These are phyloP conservation scores for Danielia oregonensis DNA, from an alignment of 805 yeast species.

Conservation along the genomic window DNA sequence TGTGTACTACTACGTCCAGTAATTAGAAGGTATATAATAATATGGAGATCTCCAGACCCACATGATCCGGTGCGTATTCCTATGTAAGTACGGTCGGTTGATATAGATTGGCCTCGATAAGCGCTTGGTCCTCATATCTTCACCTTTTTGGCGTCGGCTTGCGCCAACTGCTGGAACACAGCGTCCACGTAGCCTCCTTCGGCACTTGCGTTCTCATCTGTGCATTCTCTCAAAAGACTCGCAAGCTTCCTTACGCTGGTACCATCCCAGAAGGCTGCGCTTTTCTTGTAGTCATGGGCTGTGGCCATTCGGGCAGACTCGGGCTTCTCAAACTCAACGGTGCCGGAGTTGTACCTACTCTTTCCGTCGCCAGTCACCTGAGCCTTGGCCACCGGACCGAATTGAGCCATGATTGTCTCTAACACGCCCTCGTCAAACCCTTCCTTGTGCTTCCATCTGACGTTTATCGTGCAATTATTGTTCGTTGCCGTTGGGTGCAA, in stretches of 20 bases:
- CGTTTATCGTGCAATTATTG: slow-evolving; percentile 7
- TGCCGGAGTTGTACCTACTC: slow-evolving; percentile 37
- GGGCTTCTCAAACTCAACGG: slow-evolving; percentile 26
- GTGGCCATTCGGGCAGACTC: slow-evolving; percentile 33
- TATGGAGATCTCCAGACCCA: background rate
- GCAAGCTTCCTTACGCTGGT: slow-evolving; percentile 42
- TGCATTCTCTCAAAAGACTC: slow-evolving; percentile 41
- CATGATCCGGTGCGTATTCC: background rate
- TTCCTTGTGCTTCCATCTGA: slow-evolving; percentile 43
- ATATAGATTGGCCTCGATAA: no score
- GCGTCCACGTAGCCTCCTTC: background rate
- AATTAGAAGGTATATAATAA: slow-evolving; percentile 2
- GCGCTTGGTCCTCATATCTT: no score
- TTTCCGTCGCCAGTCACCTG: slow-evolving; percentile 4
- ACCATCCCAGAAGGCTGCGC: slow-evolving; percentile 46
- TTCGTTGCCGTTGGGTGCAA: slow-evolving; percentile 4
- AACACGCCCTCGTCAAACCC: slow-evolving; percentile 30
- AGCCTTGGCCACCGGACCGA: slow-evolving; percentile 34
- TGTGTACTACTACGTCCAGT: slow-evolving; percentile 16
- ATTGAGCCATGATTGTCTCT: slow-evolving; percentile 39
- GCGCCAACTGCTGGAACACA: background rate
- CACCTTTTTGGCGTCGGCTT: no score
- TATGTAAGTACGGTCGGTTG: background rate
- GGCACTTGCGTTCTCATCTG: slow-evolving; percentile 3
- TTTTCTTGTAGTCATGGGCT: slow-evolving; percentile 37